phyloP scores from a whole-genome alignment of 495 filamentous ascomycete genomes.

The Trichoderma erinaceum region DNA sequence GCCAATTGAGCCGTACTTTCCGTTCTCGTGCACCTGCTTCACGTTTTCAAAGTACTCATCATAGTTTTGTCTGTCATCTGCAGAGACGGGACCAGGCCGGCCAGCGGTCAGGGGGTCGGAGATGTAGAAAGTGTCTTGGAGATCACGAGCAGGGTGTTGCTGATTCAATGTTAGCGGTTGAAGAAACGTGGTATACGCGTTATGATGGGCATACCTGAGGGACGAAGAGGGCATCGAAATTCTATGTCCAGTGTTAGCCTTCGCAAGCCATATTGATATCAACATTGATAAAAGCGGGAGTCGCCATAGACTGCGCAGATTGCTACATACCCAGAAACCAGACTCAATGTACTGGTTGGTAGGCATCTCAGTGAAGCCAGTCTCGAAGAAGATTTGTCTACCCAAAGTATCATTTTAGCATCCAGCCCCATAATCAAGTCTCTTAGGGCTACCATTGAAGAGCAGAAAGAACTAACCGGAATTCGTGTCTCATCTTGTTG shows the following conservation, averaged over 20 bases:
- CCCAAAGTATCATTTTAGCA: neutral
- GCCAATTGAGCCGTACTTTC: slow-evolving; percentile 88
- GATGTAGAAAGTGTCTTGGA: slow-evolving; percentile 98
- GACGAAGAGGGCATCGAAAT: slow-evolving; percentile 95
- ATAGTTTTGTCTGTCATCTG: slow-evolving; percentile 69
- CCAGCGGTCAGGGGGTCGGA: slow-evolving; percentile 77
- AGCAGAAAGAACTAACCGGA: slow-evolving; percentile 44
- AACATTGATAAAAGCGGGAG: slow-evolving; percentile 38
- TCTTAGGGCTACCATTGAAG: neutral
- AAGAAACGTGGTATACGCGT: neutral
- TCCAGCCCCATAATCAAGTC: neutral
- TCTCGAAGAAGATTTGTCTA: slow-evolving; percentile 87
- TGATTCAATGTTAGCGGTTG: neutral
- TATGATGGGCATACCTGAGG: slow-evolving; percentile 48
- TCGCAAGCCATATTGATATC: neutral
- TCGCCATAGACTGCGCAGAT: slow-evolving; percentile 31
- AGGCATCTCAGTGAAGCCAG: slow-evolving; percentile 81
- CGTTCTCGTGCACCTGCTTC: slow-evolving; percentile 69
- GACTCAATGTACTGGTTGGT: slow-evolving; percentile 81
- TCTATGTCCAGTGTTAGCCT: slow-evolving; percentile 29
- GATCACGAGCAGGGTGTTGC: slow-evolving; percentile 91
- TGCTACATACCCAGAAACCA: slow-evolving; percentile 65
- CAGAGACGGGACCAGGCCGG: slow-evolving; percentile 50
- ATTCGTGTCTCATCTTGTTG: slow-evolving; percentile 89
- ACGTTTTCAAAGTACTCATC: slow-evolving; percentile 83